Conservation (phyloP, 257 asterid genomes). For the Rauvolfia tetraphylla region DNA sequence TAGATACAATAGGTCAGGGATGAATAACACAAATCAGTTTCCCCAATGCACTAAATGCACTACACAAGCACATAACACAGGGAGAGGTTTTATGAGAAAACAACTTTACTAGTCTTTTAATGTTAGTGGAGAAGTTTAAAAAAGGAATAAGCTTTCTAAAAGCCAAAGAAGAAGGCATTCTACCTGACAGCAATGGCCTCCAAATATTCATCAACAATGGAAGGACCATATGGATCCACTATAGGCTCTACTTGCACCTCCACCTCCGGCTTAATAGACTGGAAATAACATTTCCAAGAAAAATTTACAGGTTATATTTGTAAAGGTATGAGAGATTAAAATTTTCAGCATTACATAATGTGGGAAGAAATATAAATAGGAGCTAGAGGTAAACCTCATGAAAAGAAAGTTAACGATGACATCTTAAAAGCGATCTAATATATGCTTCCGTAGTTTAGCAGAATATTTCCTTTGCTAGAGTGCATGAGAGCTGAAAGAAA, state of each 20-base stretch:
- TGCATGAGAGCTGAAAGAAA: background rate
- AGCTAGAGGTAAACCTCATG: background rate
- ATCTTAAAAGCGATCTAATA: background rate
- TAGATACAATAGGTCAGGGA: background rate
- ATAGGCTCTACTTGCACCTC: slow-evolving; percentile 73
- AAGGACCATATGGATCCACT: slow-evolving; percentile 88
- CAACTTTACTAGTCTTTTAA: background rate
- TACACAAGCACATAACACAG: background rate
- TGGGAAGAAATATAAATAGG: too few species aligned
- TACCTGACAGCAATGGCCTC: slow-evolving; percentile 95
- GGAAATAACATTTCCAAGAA: slow-evolving; percentile 20
- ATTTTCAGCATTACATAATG: background rate
- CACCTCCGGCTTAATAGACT: slow-evolving; percentile 78
- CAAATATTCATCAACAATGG: slow-evolving; percentile 67
- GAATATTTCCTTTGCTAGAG: background rate
- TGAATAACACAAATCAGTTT: background rate
- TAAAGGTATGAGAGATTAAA: slow-evolving; percentile 11
- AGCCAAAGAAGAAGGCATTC: slow-evolving; percentile 1
- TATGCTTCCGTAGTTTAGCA: background rate
- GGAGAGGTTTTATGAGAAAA: background rate
- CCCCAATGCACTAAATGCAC: background rate
- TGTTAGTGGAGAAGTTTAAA: background rate
- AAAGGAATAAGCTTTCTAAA: background rate
- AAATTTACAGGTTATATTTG: slow-evolving; percentile 22
- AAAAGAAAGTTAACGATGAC: background rate